Conservation (phyloP, 306 rosid genomes). For the Sechiopsis laciniata region DNA sequence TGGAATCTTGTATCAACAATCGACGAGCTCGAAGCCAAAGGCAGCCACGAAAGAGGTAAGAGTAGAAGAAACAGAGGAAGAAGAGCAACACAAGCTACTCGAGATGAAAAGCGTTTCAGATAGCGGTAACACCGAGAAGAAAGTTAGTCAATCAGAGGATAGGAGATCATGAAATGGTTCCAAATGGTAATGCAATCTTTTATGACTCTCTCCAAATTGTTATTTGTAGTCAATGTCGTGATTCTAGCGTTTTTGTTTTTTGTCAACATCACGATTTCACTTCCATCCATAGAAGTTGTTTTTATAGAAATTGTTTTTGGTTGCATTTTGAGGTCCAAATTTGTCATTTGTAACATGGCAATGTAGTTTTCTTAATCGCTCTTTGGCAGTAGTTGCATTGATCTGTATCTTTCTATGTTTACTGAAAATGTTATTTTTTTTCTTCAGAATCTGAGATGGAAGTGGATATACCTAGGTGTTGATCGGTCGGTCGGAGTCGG, state of each 20-base stretch:
- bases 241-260: background rate
- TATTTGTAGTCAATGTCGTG: background rate
- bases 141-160: background rate
- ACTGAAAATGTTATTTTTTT: background rate
- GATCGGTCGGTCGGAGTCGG: too few species aligned
- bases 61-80: conserved; percentile 41
- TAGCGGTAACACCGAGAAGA: background rate
- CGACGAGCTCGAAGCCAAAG: conserved; percentile 57
- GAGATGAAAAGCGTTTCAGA: conserved; percentile 10
- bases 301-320: background rate
- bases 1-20: conserved; percentile 68
- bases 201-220: background rate
- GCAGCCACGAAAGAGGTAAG: conserved; percentile 35
- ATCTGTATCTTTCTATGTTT: background rate
- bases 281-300: background rate
- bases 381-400: background rate
- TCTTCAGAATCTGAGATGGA: background rate
- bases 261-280: background rate
- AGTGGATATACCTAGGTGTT: background rate
- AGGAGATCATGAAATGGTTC: conserved; percentile 9
- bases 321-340: background rate
- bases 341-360: conserved; percentile 5
- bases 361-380: background rate
- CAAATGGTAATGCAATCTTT: conserved; percentile 11
- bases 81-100: conserved; percentile 24